Conservation (phyloP, 305 asterid species). For the Fraxinus greggii region DNA sequence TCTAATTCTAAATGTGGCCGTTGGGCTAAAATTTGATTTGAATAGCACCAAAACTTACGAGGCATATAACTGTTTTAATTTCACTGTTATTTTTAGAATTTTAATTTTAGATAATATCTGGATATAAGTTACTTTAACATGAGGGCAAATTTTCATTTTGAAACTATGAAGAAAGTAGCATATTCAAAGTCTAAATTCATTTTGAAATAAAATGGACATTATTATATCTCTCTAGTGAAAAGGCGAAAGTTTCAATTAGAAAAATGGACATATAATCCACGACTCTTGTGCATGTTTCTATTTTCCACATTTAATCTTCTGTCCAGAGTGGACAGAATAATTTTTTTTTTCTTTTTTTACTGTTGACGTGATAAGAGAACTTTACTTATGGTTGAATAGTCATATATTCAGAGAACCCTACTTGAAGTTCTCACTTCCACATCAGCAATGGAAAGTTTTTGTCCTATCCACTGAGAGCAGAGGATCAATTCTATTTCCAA, state of each 20-base stretch:
- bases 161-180: not conserved
- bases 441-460: no score
- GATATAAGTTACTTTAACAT: not conserved
- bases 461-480: accelerated
- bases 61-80: no score
- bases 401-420: no score
- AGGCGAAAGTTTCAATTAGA: not conserved
- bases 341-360: no score
- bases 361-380: no score
- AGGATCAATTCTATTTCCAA: not conserved
- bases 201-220: not conserved
- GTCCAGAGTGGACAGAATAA: no score
- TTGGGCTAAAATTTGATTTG: not conserved
- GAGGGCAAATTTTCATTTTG: not conserved
- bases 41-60: not conserved
- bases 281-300: not conserved
- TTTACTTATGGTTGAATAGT: not conserved
- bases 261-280: not conserved
- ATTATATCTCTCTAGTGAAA: not conserved
- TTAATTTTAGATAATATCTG: not conserved
- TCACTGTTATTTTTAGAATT: not conserved
- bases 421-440: no score
- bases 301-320: no score
- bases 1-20: not conserved
- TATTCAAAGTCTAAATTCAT: not conserved